Evolutionary conservation across 1,284 basidiomycete species (phyloP), one percentile per base, ranked within the genome.

Genomic region (Schizophyllum commune): DNA sequence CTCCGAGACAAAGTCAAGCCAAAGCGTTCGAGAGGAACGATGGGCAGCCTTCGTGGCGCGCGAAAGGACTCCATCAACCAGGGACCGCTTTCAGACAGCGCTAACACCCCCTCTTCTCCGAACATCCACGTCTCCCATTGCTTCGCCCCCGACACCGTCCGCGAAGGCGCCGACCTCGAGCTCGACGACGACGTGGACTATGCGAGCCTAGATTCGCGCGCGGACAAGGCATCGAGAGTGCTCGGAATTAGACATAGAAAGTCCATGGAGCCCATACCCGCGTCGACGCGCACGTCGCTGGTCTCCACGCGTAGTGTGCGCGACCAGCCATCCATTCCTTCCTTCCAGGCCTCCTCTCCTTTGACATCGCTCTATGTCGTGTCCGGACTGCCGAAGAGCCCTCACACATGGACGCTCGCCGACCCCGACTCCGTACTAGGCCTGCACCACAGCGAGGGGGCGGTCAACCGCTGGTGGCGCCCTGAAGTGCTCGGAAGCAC

Each of bases 401-500:
- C 91, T 1, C 88, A 92, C 71, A 92, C 90, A n/a, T 98, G 96
- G 96, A 93, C 94, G 1, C 82, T 96, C 52, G 90, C 94, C 0
- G 95, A 98, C 73, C 86, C 89, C 4, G 94, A 96, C 72, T 84
- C 92, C 5, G 88, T 92, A 58, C 75, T 88, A 61, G 92, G 94
- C 60, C 80, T 96, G 52, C 86, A 92, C 70, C 93, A 96, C 67
- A 81, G 84, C 39, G 92, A 95, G 58, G 89, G 92, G 66, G 94
- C 94, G 52, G 91, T 98, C 55, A 89, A 85, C 62, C 83, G 94
- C 56, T 97, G 92, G 84, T 98, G 94, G 94, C 80, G 95, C 59
- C 93, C 96, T 55, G 96, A 98, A 74, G 91, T 98, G 55, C 85
- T 94, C 11, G 94, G 92, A 1, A 92, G 87, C 70, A 94, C 91